phyloP scores from a whole-genome alignment of 1,284 basidiomycete species.

The Agroathelia rolfsii region DNA sequence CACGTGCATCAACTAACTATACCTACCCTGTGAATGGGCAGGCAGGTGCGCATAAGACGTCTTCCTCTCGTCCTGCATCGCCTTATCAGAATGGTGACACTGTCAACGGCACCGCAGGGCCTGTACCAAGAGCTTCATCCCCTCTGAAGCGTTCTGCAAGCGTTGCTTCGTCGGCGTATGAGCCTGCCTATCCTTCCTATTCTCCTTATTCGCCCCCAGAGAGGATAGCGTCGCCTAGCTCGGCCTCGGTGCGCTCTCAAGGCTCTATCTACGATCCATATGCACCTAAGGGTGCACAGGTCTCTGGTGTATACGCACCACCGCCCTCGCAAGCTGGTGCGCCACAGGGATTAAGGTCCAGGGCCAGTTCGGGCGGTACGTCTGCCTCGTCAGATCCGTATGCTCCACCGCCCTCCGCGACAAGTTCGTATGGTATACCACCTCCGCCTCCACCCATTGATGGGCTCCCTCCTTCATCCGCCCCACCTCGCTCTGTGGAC shows the following conservation, averaged over 20 bases:
- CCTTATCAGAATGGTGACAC: too few relatives aligned
- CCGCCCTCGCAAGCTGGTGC: conserved; percentile 8
- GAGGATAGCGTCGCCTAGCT: too few relatives aligned
- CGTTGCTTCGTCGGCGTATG: too few relatives aligned
- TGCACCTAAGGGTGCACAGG: not conserved
- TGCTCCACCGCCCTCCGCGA: conserved; percentile 13
- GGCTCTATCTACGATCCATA: too few relatives aligned
- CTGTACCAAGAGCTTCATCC: too few relatives aligned
- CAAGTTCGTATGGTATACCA: too few relatives aligned
- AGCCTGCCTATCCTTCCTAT: too few relatives aligned
- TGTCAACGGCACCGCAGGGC: too few relatives aligned
- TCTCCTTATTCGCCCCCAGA: too few relatives aligned
- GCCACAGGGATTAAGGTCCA: conserved; percentile 26
- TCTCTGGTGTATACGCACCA: not conserved
- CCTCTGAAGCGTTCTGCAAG: too few relatives aligned
- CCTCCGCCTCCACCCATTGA: conserved; percentile 11
- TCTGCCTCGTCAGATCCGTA: conserved; percentile 16
- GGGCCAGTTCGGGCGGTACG: conserved; percentile 14
- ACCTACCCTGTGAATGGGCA: conserved; percentile 11
- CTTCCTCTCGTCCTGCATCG: too few relatives aligned
- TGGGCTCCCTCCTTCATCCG: conserved; percentile 7
- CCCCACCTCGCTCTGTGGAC: conserved; percentile 21
- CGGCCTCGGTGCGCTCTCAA: conserved; percentile 19
- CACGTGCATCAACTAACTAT: conserved; percentile 7
- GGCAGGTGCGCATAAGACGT: conserved; percentile 17